Conservation (phyloP, 768 basidiomycete species). For the Calocybe gangraenosa region DNA sequence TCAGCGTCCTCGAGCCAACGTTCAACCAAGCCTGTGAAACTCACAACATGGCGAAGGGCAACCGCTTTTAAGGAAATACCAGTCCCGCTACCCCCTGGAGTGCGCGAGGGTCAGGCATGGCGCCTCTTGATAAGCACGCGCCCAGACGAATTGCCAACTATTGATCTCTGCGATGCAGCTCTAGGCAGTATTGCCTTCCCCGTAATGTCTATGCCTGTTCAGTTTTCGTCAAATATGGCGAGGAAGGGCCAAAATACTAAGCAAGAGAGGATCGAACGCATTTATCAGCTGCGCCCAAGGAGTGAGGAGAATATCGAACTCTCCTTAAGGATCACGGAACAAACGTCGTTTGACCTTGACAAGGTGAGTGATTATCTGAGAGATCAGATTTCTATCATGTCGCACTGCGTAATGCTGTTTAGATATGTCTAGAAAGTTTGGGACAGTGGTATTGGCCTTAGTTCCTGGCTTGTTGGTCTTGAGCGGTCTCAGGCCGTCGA, state of each 20-base stretch:
- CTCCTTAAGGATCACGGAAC: constrained; percentile 58
- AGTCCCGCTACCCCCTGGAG: constrained; percentile 57
- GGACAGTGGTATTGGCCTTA: constrained; percentile 89
- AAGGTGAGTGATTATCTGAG: constrained; percentile 52
- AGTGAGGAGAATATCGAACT: constrained; percentile 16
- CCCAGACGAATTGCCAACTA: constrained; percentile 16
- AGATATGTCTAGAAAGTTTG: constrained; percentile 78
- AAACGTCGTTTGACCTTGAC: constrained; percentile 89
- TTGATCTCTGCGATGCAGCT: constrained; percentile 38
- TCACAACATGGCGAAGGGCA: constrained; percentile 68
- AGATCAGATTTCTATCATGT: not conserved
- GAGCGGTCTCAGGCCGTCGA: constrained; percentile 14
- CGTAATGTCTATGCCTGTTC: constrained; percentile 68
- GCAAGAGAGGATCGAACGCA: constrained; percentile 65
- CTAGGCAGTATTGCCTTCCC: constrained; percentile 50
- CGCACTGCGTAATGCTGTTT: constrained; percentile 20
- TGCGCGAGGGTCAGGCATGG: constrained; percentile 56
- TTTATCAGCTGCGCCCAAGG: constrained; percentile 37
- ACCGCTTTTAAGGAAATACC: constrained; percentile 75
- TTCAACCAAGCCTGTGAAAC: constrained; percentile 46
- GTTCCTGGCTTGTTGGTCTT: constrained; percentile 64
- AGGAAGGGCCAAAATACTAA: constrained; percentile 33
- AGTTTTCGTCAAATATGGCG: constrained; percentile 26
- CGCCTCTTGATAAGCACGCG: constrained; percentile 54
- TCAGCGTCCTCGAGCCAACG: constrained; percentile 8